A percentile compares a stretch with the other conserved stretches of the same genome.
Conservation (phyloP, 768 basidiomycete species). For the Dioszegia aurantiaca region DNA sequence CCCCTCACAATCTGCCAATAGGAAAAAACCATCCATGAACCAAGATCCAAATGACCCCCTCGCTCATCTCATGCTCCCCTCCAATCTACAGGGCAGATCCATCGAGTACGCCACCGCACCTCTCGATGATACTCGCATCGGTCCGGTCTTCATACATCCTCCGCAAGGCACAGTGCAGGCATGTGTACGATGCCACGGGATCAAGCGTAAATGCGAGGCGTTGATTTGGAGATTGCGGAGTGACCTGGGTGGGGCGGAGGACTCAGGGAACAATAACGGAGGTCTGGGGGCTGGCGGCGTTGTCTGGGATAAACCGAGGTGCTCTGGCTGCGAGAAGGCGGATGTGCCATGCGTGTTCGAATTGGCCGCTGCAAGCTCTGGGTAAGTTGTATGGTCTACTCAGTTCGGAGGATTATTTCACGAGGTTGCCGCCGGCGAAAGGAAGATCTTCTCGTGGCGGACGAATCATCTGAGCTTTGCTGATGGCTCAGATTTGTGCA, state of each 20-base stretch:
- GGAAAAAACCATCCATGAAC: slow-evolving; percentile 6
- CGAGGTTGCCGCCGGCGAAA: too few relatives aligned
- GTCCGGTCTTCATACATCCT: slow-evolving; percentile 41
- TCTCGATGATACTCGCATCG: slow-evolving; percentile 27
- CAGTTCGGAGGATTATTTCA: too few relatives aligned
- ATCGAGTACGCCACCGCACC: slow-evolving; percentile 36
- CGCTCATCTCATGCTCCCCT: slow-evolving; percentile 2
- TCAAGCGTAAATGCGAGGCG: slow-evolving; percentile 45
- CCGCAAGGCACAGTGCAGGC: slow-evolving; percentile 37
- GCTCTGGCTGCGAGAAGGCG: slow-evolving; percentile 14
- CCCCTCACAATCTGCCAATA: neutral
- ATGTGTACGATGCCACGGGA: slow-evolving; percentile 42
- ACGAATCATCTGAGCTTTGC: too few relatives aligned
- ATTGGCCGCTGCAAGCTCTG: slow-evolving; percentile 10
- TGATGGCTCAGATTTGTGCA: slow-evolving; percentile 9
- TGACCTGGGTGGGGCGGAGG: slow-evolving; percentile 37
- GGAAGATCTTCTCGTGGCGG: neutral
- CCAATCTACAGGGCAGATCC: slow-evolving; percentile 7
- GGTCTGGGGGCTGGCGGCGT: slow-evolving; percentile 1
- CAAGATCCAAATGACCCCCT: slow-evolving; percentile 10
- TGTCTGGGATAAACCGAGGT: slow-evolving; percentile 11
- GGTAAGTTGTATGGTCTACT: too few relatives aligned
- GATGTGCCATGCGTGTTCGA: slow-evolving; percentile 13
- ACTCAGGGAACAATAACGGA: slow-evolving; percentile 1
- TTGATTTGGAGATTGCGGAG: slow-evolving; percentile 34